Evolutionary conservation across 441 rosid genomes (phyloP), one percentile per base, ranked within the genome.

Genomic region (Erodium texanum): DNA sequence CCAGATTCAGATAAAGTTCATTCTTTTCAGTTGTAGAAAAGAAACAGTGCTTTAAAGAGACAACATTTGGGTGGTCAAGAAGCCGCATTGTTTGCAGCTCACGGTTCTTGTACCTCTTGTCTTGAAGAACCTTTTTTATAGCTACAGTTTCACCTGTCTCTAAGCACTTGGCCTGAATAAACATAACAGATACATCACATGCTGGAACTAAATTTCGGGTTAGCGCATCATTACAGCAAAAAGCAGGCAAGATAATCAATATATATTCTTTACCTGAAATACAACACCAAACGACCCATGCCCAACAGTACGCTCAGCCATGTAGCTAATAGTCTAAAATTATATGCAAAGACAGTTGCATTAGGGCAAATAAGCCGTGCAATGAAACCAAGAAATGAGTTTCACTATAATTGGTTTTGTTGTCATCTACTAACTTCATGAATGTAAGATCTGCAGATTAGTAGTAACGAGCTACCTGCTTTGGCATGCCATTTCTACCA

Each of bases 241-340:
- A n/a, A n/a, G 6, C 36, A 32, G 6, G 3, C 36, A 32, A 32
- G 6, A 32, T 3, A 7, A 32, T 7, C 36, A 32, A 32, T 32
- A 32, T 32, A 32, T 5, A 32, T 32, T 32, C 36, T 32, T 81
- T 76, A 90, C 98, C 78, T 90, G 97, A 75, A 86, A 87, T 64
- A 93, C 98, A 68, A 86, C 90, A 59, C 98, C 98, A 67, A 93
- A 93, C 66, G 98, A 93, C 71, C 98, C 98, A 27, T 96, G 87
- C 75, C 98, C 98, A 43, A 93, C 86, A 72, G 89, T 97, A 76
- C 90, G 97, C 80, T 93, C 98, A 38, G 97, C 86, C 73, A 93
- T 93, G 67, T 93, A 93, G 83, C 96, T 93, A 65, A 90, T 81
- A 50, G 86, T 81, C 98, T 90, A 92, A 66, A 43, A 43, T 43